phyloP scores from a whole-genome alignment of 2,329 filamentous ascomycete genomes.

The Emergomyces africanus region DNA sequence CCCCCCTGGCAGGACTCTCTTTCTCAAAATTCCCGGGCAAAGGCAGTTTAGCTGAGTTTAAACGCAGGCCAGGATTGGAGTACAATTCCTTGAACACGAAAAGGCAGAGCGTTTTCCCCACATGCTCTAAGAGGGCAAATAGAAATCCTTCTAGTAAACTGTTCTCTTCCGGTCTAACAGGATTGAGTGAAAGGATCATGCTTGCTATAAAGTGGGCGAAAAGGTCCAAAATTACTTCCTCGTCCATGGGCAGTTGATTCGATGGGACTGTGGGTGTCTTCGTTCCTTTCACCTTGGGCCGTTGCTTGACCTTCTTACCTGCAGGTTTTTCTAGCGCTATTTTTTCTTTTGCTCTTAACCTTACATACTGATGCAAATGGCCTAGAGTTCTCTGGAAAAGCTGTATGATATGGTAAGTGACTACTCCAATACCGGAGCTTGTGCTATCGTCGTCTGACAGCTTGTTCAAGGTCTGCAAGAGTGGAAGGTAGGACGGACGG shows the following conservation, averaged over 20 bases:
- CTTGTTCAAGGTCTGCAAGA: conserved; percentile 19
- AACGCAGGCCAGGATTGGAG: conserved; percentile 15
- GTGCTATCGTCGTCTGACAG: conserved; percentile 11
- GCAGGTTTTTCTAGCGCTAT: conserved; percentile 1
- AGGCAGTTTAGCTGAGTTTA: conserved; percentile 15
- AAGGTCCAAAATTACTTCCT: conserved; percentile 12
- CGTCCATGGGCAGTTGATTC: neutral
- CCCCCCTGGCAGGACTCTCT: conserved; percentile 10
- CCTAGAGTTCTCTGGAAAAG: conserved; percentile 22
- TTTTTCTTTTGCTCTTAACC: conserved; percentile 7
- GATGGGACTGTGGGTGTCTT: neutral
- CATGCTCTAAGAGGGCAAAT: conserved; percentile 24
- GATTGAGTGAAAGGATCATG: conserved; percentile 21
- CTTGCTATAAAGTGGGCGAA: conserved; percentile 17
- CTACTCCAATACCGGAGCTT: conserved; percentile 10
- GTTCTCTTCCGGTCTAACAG: conserved; percentile 15
- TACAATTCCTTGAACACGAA: conserved; percentile 27
- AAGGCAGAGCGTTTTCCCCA: conserved; percentile 28
- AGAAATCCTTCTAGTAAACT: conserved; percentile 31
- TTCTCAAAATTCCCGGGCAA: conserved; percentile 21
- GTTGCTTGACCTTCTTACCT: conserved; percentile 10
- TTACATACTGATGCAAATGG: conserved; percentile 17
- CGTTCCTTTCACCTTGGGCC: conserved; percentile 5
- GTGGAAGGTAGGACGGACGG: conserved; percentile 15
- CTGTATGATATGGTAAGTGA: conserved; percentile 23